Evolutionary conservation across 345 rosid genomes (phyloP), one percentile per base, ranked within the genome.

Genomic region (Geranium brycei): DNA sequence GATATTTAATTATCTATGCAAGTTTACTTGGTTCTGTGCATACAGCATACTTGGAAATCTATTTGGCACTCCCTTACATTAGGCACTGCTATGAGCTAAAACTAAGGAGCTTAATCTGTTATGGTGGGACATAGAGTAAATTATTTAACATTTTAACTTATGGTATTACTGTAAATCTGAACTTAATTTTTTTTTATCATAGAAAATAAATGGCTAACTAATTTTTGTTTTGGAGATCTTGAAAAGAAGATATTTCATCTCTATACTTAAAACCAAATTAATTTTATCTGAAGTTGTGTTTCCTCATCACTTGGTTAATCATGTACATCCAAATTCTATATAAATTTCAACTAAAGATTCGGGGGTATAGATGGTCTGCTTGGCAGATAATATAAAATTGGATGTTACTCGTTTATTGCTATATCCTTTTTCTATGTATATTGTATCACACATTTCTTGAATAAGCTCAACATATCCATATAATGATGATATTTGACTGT

Each of bases 11-110:
- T 47, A 23, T 5, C 40, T 16, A 18, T 18, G 28, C 31, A 59
- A 14, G 23, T 56, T 62, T 32, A n/a, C 60, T 59, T 28, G 17
- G 51, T 59, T 51, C 47, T 14, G 10, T 62, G 28, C 61, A 51
- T 61, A 57, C 62, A 57, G 28, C 61, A 51, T 61, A 57, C 62
- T 58, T 31, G 7, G 15, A 14, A 58, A 13, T n/a, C 23, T 23
- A 19, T 6, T 23, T 38, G 35, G 28, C 19, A 14, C n/a, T 62
- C 16, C 57, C 19, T 57, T 5, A 57, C 19, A 57, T 15, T 16
- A 15, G 59, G 59, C 18, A 57, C 19, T 57, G 59, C 13, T 57
- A 57, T 57, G 18, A 57, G 6, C 7, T 57, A 7, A 35, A 4
- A 16, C 5, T 8, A 57, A 16, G 59, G 18, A 8, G 19, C 19